Evolutionary conservation across 768 basidiomycete genomes (phyloP), one percentile per base, ranked within the genome.

Genomic region (Amanita pallidorosea): DNA sequence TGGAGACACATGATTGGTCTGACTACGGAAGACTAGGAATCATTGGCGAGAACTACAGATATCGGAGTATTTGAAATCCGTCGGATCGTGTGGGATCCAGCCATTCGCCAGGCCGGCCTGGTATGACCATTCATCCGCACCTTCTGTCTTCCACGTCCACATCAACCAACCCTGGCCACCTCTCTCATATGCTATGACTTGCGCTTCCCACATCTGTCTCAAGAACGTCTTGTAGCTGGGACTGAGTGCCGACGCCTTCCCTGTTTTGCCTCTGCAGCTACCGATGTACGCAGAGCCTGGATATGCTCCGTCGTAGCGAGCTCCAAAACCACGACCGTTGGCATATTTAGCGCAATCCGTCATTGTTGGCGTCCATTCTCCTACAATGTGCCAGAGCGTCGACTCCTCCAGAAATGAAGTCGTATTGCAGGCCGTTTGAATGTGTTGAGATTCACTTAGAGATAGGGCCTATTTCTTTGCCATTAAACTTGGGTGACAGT

Each of bases 41-140:
- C n/a, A n/a, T n/a, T n/a, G n/a, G n/a, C n/a, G n/a, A n/a, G n/a
- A n/a, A 23, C 23, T 23, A 56, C 86, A 94, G 49, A 85, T 84
- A 55, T 69, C 73, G 12, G 81, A 83, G 65, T 78, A 88, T 58
- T 67, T 58, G 37, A 58, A 63, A 25, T 62, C 55, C 7, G 74
- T 74, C 5, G 76, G 75, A 53, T 75, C 63, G 54, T 71, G 63
- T 7, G 92, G 91, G 61, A 95, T 93, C 88, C 88, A 93, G 22
- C 91, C 91, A 53, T 81, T 74, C 9, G 70, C 63, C 33, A 94
- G 70, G 36, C 90, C 90, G 40, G 85, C 81, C 55, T 86, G 77
- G 70, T 95, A 95, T 0, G 85, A 75, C 93, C 93, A 96, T 53
- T 95, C 93, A 54, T 89, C 86, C 2, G 87, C 84, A 54, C 67